Conservation (phyloP, 768 basidiomycete genomes). For the Neoboletus magnificus region DNA sequence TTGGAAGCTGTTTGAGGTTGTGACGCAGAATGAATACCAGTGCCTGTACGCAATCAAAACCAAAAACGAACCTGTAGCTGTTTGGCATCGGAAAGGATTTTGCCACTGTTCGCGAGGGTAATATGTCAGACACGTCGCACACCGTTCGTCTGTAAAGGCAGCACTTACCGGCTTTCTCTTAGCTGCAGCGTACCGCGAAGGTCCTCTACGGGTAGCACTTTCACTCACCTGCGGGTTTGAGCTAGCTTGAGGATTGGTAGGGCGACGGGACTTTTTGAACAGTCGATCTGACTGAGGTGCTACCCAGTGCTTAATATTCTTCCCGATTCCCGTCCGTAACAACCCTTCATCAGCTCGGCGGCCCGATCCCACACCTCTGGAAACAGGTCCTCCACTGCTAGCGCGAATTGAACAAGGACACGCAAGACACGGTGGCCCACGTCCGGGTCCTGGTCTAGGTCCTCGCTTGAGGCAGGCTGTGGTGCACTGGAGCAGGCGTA, state of each 20-base stretch:
- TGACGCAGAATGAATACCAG: neutral
- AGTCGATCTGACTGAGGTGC: neutral
- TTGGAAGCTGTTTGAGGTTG: neutral
- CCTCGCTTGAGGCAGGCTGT: too few species aligned
- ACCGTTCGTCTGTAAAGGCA: neutral
- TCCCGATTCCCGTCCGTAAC: neutral
- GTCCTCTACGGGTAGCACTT: neutral
- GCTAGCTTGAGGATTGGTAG: neutral
- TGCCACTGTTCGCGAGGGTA: neutral
- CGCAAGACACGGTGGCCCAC: too few species aligned
- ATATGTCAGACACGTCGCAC: neutral
- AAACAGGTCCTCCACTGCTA: too few species aligned
- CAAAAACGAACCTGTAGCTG: neutral
- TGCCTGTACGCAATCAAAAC: neutral
- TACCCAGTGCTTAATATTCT: too few species aligned
- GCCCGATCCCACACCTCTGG: too few species aligned
- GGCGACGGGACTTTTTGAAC: neutral
- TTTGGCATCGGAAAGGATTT: neutral
- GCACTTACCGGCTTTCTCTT: neutral
- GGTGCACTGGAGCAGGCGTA: too few species aligned
- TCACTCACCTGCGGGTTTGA: neutral
- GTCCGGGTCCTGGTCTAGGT: too few species aligned
- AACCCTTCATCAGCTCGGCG: too few species aligned
- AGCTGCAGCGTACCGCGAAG: neutral
- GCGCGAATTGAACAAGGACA: too few species aligned